Percentiles rank a stretch among this genome's conserved stretches.
These are phyloP conservation scores for Nakazawaea wickerhamii DNA, from an alignment of 805 yeast genomes.

Conservation along the genomic window DNA sequence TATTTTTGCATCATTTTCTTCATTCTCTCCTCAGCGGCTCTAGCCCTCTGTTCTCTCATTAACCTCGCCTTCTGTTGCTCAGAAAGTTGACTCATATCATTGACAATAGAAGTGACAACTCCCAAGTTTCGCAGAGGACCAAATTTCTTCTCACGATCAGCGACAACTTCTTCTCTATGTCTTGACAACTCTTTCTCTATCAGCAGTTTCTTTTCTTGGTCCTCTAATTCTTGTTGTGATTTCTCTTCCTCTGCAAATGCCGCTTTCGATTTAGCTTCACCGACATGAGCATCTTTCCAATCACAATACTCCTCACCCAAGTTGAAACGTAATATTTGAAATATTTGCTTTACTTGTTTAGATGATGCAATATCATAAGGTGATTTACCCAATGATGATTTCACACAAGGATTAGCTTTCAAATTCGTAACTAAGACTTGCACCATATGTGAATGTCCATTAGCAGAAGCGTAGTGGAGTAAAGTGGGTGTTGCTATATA, in stretches of 20 bases:
- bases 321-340: slow-evolving; percentile 60
- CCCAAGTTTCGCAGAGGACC: slow-evolving; percentile 32
- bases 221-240: slow-evolving; percentile 30
- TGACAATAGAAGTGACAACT: slow-evolving; percentile 18
- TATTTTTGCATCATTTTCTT: slow-evolving; percentile 22
- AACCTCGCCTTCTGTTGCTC: slow-evolving; percentile 65
- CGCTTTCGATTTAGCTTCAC: slow-evolving; percentile 52
- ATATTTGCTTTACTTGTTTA: slow-evolving; percentile 41
- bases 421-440: slow-evolving; percentile 53
- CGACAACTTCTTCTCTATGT: slow-evolving; percentile 34
- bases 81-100: slow-evolving; percentile 26
- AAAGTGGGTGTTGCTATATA: slow-evolving; percentile 62
- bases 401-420: slow-evolving; percentile 64
- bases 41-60: slow-evolving; percentile 91
- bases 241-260: slow-evolving; percentile 42
- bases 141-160: slow-evolving; percentile 20
- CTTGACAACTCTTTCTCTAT: slow-evolving; percentile 39
- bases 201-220: slow-evolving; percentile 32
- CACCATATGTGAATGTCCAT: slow-evolving; percentile 64
- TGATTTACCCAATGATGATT: slow-evolving; percentile 51
- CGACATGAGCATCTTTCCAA: slow-evolving; percentile 68
- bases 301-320: slow-evolving; percentile 67
- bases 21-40: slow-evolving; percentile 92
- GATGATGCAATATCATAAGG: slow-evolving; percentile 63
- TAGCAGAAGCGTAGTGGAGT: slow-evolving; percentile 70